Base-by-base conservation (phyloP, 2,329 filamentous ascomycete species). In the Kalmusia sp. region DNA sequence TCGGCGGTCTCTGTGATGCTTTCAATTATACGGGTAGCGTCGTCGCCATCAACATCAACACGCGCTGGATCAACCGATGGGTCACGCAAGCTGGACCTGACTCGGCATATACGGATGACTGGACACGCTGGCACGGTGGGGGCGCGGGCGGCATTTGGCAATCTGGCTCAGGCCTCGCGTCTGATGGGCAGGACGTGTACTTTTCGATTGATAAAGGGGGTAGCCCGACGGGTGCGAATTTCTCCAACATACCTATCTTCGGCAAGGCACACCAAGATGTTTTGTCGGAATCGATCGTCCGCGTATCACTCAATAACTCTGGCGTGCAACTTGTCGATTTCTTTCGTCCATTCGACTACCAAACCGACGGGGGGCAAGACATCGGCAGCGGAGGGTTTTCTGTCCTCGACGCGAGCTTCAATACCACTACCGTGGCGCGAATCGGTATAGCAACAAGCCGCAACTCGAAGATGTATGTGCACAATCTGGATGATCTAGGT, bases 1-100 rank as follows among this genome's bases (percentile, higher is more conserved):
- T 85, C 54, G 82, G 81, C 0, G 82, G 81, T 8, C 79, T 84
- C 55, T 85, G 82, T 44, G 82, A 83, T 21, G 75, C 80, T 50
- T 85, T 80, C 64, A 83, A 85, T 61, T 84, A 84, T 55, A 83
- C 81, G 1, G 61, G 62, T n/a, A 51, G 50, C 2, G 25, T 65
- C n/a, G 57, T 65, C 1, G 57, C 61, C 21, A 52, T 63, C 5
- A 59, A 64, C 21, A 48, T 65, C 12, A 52, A 52, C 2, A 59
- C 56, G 7, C 48, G 53, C 14, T 49, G 28, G 28, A 47, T 51
- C 11, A 57, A 62, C 41, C 54, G 52, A 2, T 63, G 61, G 61
- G 54, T 54, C 2, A 63, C 61, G 17, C 53, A 58, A 38, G 59
- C 57, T 4, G 59, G 61, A 6, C 51, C 55, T 0, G 15, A 25